These are phyloP conservation scores for Podaxis sp. DNA, from an alignment of 768 basidiomycete genomes.

Conservation along the genomic window DNA sequence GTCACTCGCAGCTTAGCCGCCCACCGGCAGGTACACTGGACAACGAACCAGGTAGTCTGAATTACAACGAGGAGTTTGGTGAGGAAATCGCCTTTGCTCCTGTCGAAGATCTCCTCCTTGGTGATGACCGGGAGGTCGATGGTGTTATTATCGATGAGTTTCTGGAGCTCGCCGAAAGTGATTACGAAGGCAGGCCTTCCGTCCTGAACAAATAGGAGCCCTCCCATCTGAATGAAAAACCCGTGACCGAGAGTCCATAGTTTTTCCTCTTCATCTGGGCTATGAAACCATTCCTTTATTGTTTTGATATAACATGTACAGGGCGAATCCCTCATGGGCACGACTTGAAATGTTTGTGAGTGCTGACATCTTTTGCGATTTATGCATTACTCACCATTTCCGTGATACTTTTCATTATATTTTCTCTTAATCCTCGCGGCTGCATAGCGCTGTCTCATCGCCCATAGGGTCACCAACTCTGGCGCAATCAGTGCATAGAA, in stretches of 20 bases:
- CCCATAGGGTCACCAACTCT: conserved; percentile 7
- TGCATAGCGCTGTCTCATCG: conserved; percentile 10
- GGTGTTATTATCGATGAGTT: neutral
- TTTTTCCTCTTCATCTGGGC: neutral
- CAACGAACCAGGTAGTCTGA: conserved; percentile 24
- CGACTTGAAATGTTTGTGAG: too few relatives aligned
- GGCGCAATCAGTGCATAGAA: conserved; percentile 13
- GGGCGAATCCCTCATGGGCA: too few relatives aligned
- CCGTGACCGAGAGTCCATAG: conserved; percentile 16
- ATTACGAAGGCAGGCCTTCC: neutral
- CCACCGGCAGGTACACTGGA: conserved; percentile 11
- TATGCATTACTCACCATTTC: neutral
- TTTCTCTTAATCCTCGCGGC: neutral
- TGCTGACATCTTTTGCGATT: too few relatives aligned
- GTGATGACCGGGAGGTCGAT: neutral
- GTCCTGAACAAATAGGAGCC: conserved; percentile 7
- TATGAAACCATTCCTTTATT: neutral
- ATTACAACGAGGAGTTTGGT: conserved; percentile 21
- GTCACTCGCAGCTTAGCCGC: neutral
- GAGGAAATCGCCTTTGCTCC: conserved; percentile 25
- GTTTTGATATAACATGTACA: too few relatives aligned
- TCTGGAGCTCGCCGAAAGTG: neutral
- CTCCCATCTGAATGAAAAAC: conserved; percentile 15
- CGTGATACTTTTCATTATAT: neutral
- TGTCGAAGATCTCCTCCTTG: conserved; percentile 21